Conservation (phyloP, 768 basidiomycete species). For the Russula ochroleuca region DNA sequence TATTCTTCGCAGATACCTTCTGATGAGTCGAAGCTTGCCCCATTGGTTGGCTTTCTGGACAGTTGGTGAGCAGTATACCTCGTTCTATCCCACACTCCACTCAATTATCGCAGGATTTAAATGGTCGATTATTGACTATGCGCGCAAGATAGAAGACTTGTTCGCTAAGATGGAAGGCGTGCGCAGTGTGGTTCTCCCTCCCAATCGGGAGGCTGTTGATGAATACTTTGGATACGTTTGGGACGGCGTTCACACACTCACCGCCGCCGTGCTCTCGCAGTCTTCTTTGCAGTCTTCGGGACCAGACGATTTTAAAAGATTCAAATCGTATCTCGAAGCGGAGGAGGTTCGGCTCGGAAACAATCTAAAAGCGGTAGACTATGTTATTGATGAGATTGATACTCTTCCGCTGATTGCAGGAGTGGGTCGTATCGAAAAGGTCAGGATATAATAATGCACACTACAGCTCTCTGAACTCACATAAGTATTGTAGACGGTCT, state of each 20-base stretch:
- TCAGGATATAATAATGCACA: constrained; percentile 2
- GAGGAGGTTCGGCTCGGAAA: no score
- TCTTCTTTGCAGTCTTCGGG: background rate
- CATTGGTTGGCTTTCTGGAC: constrained; percentile 37
- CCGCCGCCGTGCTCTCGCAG: background rate
- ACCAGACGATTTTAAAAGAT: constrained; percentile 12
- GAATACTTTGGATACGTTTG: constrained; percentile 8
- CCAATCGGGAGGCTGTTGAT: constrained; percentile 12
- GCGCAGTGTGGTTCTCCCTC: constrained; percentile 8
- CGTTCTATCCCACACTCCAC: background rate
- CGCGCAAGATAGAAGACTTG: constrained; percentile 15
- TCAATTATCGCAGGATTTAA: constrained; percentile 6
- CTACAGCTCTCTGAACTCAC: background rate
- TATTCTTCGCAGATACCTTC: background rate
- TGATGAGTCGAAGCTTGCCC: constrained; percentile 26
- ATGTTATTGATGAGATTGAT: constrained; percentile 32
- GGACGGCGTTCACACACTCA: constrained; percentile 12
- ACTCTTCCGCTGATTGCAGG: constrained; percentile 32
- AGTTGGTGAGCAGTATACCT: constrained; percentile 2
- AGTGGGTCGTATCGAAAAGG: constrained; percentile 33
- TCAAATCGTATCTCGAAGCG: no score
- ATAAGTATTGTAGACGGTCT: constrained; percentile 1
- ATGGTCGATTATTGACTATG: constrained; percentile 20
- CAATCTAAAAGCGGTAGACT: constrained; percentile 24
- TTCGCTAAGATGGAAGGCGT: constrained; percentile 25